Evolutionary conservation across 2,329 filamentous ascomycete genomes (phyloP).

Genomic region (Pseudogymnoascus sp.): DNA sequence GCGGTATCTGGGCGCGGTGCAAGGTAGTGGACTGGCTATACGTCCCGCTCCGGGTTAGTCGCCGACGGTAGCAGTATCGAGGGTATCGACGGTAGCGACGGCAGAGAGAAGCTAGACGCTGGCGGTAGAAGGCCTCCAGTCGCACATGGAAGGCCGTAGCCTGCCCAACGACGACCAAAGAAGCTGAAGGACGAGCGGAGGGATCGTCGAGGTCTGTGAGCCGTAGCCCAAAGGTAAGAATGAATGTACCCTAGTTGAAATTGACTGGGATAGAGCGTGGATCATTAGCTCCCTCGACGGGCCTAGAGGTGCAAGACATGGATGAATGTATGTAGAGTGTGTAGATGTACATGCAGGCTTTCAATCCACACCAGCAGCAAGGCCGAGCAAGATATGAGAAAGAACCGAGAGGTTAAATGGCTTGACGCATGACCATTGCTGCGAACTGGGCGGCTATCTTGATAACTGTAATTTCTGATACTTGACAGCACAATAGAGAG

Average conservation of each 20-base stretch:
- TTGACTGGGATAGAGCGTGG: slow-evolving; percentile 1
- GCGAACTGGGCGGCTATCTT: background rate
- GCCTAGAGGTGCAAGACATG: background rate
- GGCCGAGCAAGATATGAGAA: slow-evolving; percentile 4
- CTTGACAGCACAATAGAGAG: background rate
- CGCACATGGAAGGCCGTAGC: background rate
- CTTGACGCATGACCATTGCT: background rate
- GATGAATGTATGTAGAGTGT: background rate
- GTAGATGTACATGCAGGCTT: slow-evolving; percentile 2
- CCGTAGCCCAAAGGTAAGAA: background rate
- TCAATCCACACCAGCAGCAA: background rate
- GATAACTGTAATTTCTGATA: background rate
- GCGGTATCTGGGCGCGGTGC: background rate
- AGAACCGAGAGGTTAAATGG: background rate
- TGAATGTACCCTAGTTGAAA: background rate
- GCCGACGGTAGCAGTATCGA: background rate
- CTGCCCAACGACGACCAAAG: background rate
- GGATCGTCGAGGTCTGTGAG: slow-evolving; percentile 7
- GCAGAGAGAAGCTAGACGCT: slow-evolving; percentile 8
- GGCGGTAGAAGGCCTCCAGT: slow-evolving; percentile 4
- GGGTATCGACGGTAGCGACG: background rate
- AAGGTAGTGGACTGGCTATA: background rate
- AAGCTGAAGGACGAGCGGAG: slow-evolving; percentile 8
- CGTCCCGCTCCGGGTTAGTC: background rate
- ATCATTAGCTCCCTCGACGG: slow-evolving; percentile 6